Evolutionary conservation across 225 moss, liverwort and hornwort genomes (phyloP).

Genomic region (Rhytidiadelphus loreus): DNA sequence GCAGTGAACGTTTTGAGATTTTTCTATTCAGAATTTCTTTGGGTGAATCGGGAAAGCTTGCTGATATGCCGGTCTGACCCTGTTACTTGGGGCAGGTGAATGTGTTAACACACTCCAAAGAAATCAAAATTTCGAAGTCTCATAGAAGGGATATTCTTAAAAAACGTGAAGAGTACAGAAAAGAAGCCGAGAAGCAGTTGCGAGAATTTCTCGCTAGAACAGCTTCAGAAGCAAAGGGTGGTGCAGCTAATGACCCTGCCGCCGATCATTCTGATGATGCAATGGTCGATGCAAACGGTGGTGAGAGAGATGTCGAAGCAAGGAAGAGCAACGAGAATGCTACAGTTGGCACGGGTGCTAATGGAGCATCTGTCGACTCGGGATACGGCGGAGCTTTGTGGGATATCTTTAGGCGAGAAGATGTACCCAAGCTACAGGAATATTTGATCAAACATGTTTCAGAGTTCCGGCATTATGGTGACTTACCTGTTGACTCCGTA

Average conservation of each 20-base stretch:
- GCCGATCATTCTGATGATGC: not conserved
- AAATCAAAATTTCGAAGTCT: not conserved
- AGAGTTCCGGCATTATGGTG: constrained; percentile 42
- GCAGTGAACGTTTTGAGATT: not conserved
- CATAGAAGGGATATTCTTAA: not conserved
- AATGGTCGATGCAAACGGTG: not conserved
- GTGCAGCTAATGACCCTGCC: not conserved
- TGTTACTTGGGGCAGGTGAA: constrained; percentile 30
- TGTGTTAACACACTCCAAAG: constrained; percentile 49
- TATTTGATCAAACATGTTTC: constrained; percentile 36
- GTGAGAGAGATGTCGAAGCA: not conserved
- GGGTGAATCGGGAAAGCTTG: not conserved
- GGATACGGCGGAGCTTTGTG: constrained; percentile 59
- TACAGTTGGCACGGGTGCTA: not conserved
- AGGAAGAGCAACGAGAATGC: not conserved
- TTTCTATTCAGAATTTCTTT: not conserved
- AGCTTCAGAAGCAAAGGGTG: not conserved
- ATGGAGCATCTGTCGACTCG: not conserved
- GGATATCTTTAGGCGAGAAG: constrained; percentile 67
- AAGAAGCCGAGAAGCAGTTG: not conserved
- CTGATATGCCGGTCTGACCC: not conserved
- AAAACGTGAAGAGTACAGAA: constrained; percentile 5
- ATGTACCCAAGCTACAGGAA: constrained; percentile 49
- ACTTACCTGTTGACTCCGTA: constrained; percentile 37
- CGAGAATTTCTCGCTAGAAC: constrained; percentile 4